A percentile compares a stretch with the other conserved stretches of the same genome.
These are phyloP conservation scores for Phytophthora sp. DNA, from an alignment of 352 stramenopile genomes.

Conservation along the genomic window DNA sequence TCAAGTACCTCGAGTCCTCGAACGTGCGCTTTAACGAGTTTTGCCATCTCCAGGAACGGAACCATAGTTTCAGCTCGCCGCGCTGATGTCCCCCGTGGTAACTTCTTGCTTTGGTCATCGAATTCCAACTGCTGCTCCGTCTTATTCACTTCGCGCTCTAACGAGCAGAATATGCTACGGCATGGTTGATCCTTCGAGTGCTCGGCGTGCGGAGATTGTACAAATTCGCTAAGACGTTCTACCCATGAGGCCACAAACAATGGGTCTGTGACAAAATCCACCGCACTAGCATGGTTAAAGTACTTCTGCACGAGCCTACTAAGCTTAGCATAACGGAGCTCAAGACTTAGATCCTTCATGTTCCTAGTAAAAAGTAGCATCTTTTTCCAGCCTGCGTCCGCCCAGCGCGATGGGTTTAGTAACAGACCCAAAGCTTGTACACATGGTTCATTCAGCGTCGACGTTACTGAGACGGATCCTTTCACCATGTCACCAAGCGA, in stretches of 20 bases:
- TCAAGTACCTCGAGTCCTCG: conserved; percentile 51
- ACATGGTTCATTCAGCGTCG: conserved; percentile 36
- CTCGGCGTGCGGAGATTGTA: conserved; percentile 44
- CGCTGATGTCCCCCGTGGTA: conserved; percentile 47
- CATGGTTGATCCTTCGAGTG: conserved; percentile 56
- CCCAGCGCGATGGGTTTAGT: conserved; percentile 46
- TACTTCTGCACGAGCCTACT: conserved; percentile 25
- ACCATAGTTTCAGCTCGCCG: conserved; percentile 22
- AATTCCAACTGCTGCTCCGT: conserved; percentile 61
- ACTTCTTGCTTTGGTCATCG: conserved; percentile 53
- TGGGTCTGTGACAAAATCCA: conserved; percentile 30
- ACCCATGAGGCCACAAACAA: conserved; percentile 38
- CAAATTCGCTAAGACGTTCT: conserved; percentile 37
- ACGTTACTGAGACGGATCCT: conserved; percentile 37
- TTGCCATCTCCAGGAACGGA: conserved; percentile 35
- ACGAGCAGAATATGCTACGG: conserved; percentile 63
- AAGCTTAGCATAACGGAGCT: conserved; percentile 43
- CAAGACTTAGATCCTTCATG: conserved; percentile 47
- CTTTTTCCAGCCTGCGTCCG: conserved; percentile 40
- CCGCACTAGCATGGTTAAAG: not conserved
- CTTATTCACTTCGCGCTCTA: conserved; percentile 58
- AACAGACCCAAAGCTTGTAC: conserved; percentile 32
- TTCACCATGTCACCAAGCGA: conserved; percentile 44
- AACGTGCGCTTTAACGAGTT: conserved; percentile 39
- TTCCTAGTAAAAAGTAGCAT: conserved; percentile 39